phyloP scores from a whole-genome alignment of 2,329 filamentous ascomycete species.

The Beauveria brongniartii region DNA sequence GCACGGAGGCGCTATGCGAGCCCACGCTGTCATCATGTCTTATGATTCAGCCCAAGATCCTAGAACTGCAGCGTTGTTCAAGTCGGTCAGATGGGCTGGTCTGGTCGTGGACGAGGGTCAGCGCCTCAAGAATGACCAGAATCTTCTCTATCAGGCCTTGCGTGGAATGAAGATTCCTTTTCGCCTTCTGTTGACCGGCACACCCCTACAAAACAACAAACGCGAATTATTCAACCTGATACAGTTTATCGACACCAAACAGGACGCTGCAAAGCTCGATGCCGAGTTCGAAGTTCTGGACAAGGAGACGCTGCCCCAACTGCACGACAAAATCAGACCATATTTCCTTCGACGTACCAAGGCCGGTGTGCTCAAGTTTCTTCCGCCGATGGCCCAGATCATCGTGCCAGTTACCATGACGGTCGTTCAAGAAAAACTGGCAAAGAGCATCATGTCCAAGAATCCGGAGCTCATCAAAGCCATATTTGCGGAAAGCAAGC shows the following conservation, averaged over 20 bases:
- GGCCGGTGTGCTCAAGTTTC: conserved; percentile 78
- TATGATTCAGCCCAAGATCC: conserved; percentile 82
- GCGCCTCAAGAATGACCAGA: conserved; percentile 87
- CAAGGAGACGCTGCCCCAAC: conserved; percentile 68
- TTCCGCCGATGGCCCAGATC: conserved; percentile 89
- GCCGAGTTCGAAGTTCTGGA: conserved; percentile 69
- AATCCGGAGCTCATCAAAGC: conserved; percentile 82
- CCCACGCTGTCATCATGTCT: conserved; percentile 89
- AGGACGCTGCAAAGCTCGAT: conserved; percentile 66
- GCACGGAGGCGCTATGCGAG: conserved; percentile 59
- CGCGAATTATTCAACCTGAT: conserved; percentile 93
- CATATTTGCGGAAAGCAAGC: conserved; percentile 64
- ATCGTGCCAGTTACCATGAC: conserved; percentile 97
- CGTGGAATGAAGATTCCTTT: conserved; percentile 69
- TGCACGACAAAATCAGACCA: conserved; percentile 76
- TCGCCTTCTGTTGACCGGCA: conserved; percentile 80
- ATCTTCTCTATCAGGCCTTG: conserved; percentile 69
- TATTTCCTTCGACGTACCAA: conserved; percentile 74
- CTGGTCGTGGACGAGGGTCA: conserved; percentile 94
- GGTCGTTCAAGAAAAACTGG: conserved; percentile 84
- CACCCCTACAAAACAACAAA: conserved; percentile 91
- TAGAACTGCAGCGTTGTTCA: conserved; percentile 57
- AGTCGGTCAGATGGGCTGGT: conserved; percentile 70
- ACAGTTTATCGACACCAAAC: conserved; percentile 74
- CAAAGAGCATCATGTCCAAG: conserved; percentile 86